Percentiles rank a stretch among this genome's conserved stretches.
Evolutionary conservation across 2,329 filamentous ascomycete genomes (phyloP).

Genomic region (Epichloe sylvatica): DNA sequence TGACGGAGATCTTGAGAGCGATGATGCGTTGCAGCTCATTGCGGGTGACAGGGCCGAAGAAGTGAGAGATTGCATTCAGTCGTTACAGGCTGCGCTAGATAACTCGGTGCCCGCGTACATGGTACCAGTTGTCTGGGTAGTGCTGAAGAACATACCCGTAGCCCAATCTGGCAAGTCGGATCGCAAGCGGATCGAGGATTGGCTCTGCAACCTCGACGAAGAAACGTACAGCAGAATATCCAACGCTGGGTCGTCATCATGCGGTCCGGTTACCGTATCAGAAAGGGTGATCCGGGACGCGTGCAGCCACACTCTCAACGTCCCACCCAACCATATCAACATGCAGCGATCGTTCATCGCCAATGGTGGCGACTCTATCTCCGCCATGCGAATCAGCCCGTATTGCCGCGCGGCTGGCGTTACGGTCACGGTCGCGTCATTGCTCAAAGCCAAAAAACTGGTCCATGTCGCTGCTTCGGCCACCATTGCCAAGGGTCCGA

Average conservation of each 20-base stretch:
- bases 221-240: neutral
- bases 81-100: neutral
- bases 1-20: neutral
- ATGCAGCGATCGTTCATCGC: slow-evolving; percentile 6
- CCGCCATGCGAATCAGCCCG: slow-evolving; percentile 5
- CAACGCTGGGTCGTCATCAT: neutral
- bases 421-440: neutral
- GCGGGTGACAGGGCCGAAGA: neutral
- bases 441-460: neutral
- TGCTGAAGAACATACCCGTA: neutral
- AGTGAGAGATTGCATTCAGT: neutral
- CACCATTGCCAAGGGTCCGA: neutral
- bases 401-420: slow-evolving; percentile 1
- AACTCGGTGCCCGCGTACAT: neutral
- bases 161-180: neutral
- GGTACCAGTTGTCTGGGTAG: neutral
- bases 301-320: slow-evolving; percentile 4
- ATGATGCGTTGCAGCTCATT: neutral
- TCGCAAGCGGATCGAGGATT: neutral
- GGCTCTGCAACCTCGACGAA: slow-evolving; percentile 1
- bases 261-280: neutral
- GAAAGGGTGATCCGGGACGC: slow-evolving; percentile 4
- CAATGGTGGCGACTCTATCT: slow-evolving; percentile 7
- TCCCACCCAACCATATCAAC: slow-evolving; percentile 1
- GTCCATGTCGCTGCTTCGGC: neutral